Conservation (phyloP, 1,284 basidiomycete species). For the Phylloboletellus chloephorus region DNA sequence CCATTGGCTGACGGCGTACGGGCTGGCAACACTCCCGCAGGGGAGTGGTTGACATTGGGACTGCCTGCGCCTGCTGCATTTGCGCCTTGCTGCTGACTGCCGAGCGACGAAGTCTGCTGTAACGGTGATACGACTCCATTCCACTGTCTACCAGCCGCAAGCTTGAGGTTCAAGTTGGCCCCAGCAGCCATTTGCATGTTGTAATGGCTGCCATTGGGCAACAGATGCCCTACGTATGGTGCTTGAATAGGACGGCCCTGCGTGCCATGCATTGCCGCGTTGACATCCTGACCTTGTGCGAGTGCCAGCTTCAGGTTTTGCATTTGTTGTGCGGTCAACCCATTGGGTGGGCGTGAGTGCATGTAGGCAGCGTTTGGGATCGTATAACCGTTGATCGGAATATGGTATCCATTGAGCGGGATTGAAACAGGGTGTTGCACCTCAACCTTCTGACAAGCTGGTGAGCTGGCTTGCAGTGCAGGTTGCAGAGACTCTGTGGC, state of each 20-base stretch:
- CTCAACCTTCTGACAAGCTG: conserved; percentile 44
- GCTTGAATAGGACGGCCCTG: conserved; percentile 31
- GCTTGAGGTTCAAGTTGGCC: conserved; percentile 37
- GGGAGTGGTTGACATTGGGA: conserved; percentile 27
- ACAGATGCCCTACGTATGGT: conserved; percentile 33
- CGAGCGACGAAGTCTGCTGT: conserved; percentile 29
- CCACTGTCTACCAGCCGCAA: conserved; percentile 42
- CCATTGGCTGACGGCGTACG: conserved; percentile 56
- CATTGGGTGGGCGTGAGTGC: conserved; percentile 31
- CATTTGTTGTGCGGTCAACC: conserved; percentile 49
- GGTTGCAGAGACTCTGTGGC: conserved; percentile 20
- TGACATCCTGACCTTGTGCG: conserved; percentile 38
- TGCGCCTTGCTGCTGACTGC: conserved; percentile 26
- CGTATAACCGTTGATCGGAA: conserved; percentile 41
- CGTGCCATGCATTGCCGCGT: conserved; percentile 32
- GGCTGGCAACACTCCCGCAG: conserved; percentile 35
- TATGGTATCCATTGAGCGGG: conserved; percentile 43
- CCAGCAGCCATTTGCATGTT: conserved; percentile 30
- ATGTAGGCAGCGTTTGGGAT: conserved; percentile 34
- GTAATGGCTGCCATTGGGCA: conserved; percentile 36
- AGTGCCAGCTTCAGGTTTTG: conserved; percentile 50
- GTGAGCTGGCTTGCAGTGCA: conserved; percentile 14
- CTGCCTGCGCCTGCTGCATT: conserved; percentile 33
- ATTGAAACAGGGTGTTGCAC: conserved; percentile 32
- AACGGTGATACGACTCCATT: conserved; percentile 26